Base-by-base conservation (phyloP, 2,329 filamentous ascomycete species). In the Triangularia setosa region DNA sequence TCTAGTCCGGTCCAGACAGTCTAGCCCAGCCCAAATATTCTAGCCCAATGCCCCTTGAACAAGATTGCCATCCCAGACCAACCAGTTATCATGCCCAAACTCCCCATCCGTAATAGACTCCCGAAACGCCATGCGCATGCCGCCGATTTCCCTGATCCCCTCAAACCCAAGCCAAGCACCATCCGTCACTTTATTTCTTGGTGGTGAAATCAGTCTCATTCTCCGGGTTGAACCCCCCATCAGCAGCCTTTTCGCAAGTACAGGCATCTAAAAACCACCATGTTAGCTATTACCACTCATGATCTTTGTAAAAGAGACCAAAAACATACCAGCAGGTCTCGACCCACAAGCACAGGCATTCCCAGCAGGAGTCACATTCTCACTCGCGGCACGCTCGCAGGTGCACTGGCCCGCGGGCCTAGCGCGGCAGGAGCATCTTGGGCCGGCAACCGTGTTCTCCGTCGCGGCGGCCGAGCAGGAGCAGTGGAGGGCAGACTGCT, bases 121-220 rank as follows among this genome's bases (percentile, higher is more conserved):
- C 55, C 55, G 3, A 57, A 58, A 58, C 23, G n/a, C 59, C 40
- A 53, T 53, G 21, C 44, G n/a, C 6, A 27, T 11, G 18, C 27
- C 24, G 54, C 18, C 4, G 11, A 25, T 33, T 16, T 8, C n/a
- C 40, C 24, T 33, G 35, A 33, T 33, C 9, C 2, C 30, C 30
- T n/a, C 12, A 40, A 40, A 40, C 61, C 55, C 25, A 23, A 30
- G n/a, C 9, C 24, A 58, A 40, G 11, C 27, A 11, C 3, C 11
- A 8, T 9, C 35, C 48, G 16, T 35, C 25, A 14, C 30, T 33
- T 72, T 77, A 83, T 70, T 79, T 79, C 79, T 84, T 87, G 62
- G 89, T 92, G 40, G 93, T 97, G 75, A 97, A 97, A 78, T 97
- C 93, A 58, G 85, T 91, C 85, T 97, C 93, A 70, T 89, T 79